These are phyloP conservation scores for Arachis monticola DNA, from an alignment of 331 rosid species.

Conservation along the genomic window DNA sequence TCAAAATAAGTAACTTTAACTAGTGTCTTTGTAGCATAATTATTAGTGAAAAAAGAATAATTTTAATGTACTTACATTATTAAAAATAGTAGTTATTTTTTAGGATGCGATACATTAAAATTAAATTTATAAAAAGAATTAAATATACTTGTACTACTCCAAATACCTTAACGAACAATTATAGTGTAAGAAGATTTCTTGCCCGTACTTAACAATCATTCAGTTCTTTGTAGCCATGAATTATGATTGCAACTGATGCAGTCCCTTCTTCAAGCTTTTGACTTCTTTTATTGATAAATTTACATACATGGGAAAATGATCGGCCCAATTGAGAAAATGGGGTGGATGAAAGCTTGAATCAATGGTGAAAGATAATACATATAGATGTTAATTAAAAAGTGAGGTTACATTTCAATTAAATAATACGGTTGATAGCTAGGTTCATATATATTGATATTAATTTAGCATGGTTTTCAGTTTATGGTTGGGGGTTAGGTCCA, in stretches of 20 bases:
- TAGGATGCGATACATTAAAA: too few relatives aligned
- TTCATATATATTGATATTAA: slow-evolving; percentile 13
- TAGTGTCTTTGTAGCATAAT: too few relatives aligned
- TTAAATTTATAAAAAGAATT: too few relatives aligned
- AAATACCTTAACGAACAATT: neutral
- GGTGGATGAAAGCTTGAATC: neutral
- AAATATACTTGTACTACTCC: too few relatives aligned
- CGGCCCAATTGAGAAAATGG: neutral
- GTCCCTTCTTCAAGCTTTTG: neutral
- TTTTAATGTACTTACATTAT: too few relatives aligned
- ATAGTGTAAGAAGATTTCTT: neutral
- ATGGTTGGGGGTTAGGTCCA: slow-evolving; percentile 63
- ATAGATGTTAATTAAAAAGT: neutral
- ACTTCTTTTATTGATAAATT: neutral
- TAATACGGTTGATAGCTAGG: neutral
- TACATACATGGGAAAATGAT: neutral
- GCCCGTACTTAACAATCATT: too few relatives aligned
- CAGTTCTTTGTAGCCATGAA: neutral
- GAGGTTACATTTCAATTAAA: slow-evolving; percentile 25
- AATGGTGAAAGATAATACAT: neutral
- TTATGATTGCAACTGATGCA: neutral
- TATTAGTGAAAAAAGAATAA: too few relatives aligned
- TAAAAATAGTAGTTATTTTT: too few relatives aligned
- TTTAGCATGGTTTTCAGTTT: slow-evolving; percentile 37
- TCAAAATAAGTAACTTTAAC: too few relatives aligned